Base-by-base conservation (phyloP, 148 eudicot species). In the Rhododendron henanense region DNA sequence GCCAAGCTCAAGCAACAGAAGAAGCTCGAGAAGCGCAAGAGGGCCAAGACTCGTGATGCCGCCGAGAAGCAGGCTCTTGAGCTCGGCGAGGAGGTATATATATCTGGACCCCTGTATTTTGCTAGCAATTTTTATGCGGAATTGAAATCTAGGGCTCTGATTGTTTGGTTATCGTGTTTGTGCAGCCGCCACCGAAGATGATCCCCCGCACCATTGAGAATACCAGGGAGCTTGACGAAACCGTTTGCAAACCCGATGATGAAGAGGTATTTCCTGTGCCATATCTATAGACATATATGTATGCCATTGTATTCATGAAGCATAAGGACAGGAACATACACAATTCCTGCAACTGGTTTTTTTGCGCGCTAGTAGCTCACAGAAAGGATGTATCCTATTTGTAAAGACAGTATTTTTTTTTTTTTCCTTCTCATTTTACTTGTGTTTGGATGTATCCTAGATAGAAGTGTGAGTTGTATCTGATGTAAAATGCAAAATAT, bases 171-270 rank as follows among this genome's bases (percentile, higher is more conserved):
- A 3, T 21, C 47, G 41, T 15, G 74, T 59, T 53, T 59, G 28
- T 87, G 86, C 88, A 95, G 98, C 96, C 92, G 55, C 96, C 96
- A 8, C 91, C 95, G 2, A 95, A 87, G 91, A 88, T 78, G 81
- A 85, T 92, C 51, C 98, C 99, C 55, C 93, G 93, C 1, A 96
- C 99, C 7, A 95, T 96, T 57, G 99, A 96, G 91, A 95, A 94
- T 84, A 92, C 98, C 1, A 91, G 99, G 87, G 98, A 95, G 87
- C 81, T 86, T 1, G 99, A 96, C 87, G 99, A 96, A 87, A 96
- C 99, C 39, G 90, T 95, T 63, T 95, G 98, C 89, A 90, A 87
- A 89, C 97, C 97, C 73, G 99, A 93, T 81, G 99, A 96, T 84
- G 99, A 96, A 77, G 99, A 96, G 98, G 98, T 94, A 44, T 78